phyloP scores from a whole-genome alignment of 2,329 filamentous ascomycete species.

The Calonectria honghensis region DNA sequence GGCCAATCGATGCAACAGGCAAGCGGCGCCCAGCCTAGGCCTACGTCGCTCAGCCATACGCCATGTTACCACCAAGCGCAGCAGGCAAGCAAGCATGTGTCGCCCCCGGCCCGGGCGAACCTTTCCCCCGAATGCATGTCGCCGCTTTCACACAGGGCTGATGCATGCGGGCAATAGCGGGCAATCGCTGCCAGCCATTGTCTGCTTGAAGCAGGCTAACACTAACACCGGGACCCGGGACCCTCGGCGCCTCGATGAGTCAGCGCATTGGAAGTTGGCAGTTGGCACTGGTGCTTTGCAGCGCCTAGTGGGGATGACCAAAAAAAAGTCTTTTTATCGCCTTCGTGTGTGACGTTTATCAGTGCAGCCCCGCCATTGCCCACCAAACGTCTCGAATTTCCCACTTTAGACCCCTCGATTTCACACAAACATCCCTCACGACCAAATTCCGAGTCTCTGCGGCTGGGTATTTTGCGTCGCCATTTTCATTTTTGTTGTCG shows the following conservation, averaged over 20 bases:
- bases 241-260: conserved; percentile 18
- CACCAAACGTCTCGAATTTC: conserved; percentile 53
- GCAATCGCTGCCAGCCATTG: conserved; percentile 14
- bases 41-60: not conserved
- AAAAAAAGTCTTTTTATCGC: conserved; percentile 54
- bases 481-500: not conserved
- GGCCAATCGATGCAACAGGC: conserved; percentile 14
- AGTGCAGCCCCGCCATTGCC: conserved; percentile 54
- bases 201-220: conserved; percentile 19
- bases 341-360: conserved; percentile 55
- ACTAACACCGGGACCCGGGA: conserved; percentile 12
- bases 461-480: not conserved
- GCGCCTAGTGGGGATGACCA: conserved; percentile 15
- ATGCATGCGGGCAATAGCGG: conserved; percentile 26
- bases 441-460: conserved; percentile 19
- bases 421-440: conserved; percentile 30
- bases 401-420: conserved; percentile 31
- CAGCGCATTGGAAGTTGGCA: conserved; percentile 12
- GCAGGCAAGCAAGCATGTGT: not conserved
- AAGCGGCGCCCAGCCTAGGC: conserved; percentile 1
- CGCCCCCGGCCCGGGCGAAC: conserved; percentile 18
- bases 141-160: conserved; percentile 26
- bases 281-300: conserved; percentile 20
- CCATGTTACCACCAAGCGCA: not conserved
- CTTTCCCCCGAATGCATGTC: conserved; percentile 25